These are phyloP conservation scores for Phytomonas serpens DNA, from an alignment of 208 protist genomes.

Conservation along the genomic window DNA sequence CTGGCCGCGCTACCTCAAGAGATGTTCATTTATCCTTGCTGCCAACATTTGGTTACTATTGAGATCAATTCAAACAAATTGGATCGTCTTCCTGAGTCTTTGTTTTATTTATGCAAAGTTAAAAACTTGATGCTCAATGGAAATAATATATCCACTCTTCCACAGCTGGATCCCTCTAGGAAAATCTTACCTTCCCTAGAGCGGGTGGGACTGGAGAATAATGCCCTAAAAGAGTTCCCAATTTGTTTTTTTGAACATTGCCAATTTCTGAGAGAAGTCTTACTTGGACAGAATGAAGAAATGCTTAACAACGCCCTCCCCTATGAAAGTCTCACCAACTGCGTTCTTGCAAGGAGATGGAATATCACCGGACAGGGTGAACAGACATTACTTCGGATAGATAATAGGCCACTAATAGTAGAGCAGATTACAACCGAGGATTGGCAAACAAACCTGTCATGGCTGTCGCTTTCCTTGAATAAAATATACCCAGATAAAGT, in stretches of 20 bases:
- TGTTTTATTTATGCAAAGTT: slow-evolving; percentile 56
- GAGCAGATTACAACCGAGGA: slow-evolving; percentile 42
- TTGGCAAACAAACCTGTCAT: slow-evolving; percentile 39
- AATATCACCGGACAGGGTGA: slow-evolving; percentile 5
- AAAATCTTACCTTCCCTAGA: slow-evolving; percentile 39
- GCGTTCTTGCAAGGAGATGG: slow-evolving; percentile 11
- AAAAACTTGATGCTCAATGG: slow-evolving; percentile 65
- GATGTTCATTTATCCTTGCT: slow-evolving; percentile 36
- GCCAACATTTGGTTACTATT: slow-evolving; percentile 29
- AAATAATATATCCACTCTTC: slow-evolving; percentile 39
- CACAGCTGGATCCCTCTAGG: slow-evolving; percentile 4
- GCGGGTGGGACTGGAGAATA: slow-evolving; percentile 65
- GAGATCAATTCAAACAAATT: slow-evolving; percentile 67
- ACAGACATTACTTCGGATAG: slow-evolving; percentile 36
- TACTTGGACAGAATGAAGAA: slow-evolving; percentile 53
- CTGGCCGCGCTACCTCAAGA: slow-evolving; percentile 27
- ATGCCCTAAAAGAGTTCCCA: slow-evolving; percentile 46
- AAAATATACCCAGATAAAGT: slow-evolving; percentile 89
- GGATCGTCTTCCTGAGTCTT: slow-evolving; percentile 31
- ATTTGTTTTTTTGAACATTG: slow-evolving; percentile 56
- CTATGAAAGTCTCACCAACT: slow-evolving; percentile 20
- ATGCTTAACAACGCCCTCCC: slow-evolving; percentile 52
- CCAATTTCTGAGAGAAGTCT: slow-evolving; percentile 37
- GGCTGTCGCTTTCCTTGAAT: slow-evolving; percentile 63
- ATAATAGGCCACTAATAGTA: slow-evolving; percentile 71